These are phyloP conservation scores for Sarocladium brachiariae DNA, from an alignment of 2,329 filamentous ascomycete species.

Conservation along the genomic window DNA sequence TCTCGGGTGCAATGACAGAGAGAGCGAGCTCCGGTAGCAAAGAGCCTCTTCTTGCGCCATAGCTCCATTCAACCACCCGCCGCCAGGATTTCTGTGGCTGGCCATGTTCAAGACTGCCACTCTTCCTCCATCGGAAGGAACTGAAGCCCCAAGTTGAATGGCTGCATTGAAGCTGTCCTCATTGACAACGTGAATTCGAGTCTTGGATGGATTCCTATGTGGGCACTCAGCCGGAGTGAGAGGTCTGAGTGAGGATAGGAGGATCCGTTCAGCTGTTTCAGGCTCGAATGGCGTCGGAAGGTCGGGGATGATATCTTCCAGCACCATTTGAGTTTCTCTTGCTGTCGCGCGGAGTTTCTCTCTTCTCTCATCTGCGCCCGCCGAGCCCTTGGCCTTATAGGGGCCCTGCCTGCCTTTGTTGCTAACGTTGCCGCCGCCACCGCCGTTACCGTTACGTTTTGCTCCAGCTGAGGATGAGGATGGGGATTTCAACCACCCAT, in stretches of 20 bases:
- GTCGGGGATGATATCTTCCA: constrained; percentile 39
- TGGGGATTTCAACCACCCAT: not conserved
- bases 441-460: not conserved
- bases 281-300: constrained; percentile 32
- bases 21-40: constrained; percentile 55
- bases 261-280: constrained; percentile 30
- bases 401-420: not conserved
- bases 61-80: constrained; percentile 55
- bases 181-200: constrained; percentile 42
- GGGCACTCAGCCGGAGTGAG: constrained; percentile 39
- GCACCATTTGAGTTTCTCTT: constrained; percentile 37
- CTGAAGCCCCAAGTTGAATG: constrained; percentile 28
- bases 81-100: constrained; percentile 49
- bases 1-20: constrained; percentile 34
- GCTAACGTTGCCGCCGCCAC: not conserved
- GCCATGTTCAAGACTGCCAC: constrained; percentile 63
- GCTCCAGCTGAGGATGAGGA: constrained; percentile 6
- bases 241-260: constrained; percentile 27
- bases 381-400: not conserved
- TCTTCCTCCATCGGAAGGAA: constrained; percentile 20
- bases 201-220: constrained; percentile 20
- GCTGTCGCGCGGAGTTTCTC: constrained; percentile 33
- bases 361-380: constrained; percentile 8
- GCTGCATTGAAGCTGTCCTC: constrained; percentile 53
- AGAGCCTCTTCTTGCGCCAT: constrained; percentile 63